These are phyloP conservation scores for Diaporthe amygdali DNA, from an alignment of 2,329 filamentous ascomycete genomes.

Conservation along the genomic window DNA sequence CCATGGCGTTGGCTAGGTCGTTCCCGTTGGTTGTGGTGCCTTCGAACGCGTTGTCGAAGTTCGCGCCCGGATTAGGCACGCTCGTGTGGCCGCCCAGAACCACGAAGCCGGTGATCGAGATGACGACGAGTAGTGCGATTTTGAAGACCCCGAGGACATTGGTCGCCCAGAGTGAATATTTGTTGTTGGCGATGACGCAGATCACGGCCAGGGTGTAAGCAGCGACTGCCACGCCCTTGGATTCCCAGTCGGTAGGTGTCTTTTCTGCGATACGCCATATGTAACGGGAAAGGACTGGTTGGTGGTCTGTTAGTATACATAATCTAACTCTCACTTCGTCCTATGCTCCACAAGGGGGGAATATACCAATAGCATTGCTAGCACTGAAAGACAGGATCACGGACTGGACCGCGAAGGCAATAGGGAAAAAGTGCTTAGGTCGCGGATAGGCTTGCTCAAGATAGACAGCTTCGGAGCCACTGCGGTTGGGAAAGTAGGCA, in stretches of 20 bases:
- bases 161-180: neutral
- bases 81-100: slow-evolving; percentile 1
- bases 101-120: slow-evolving; percentile 6
- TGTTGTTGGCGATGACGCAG: slow-evolving; percentile 11
- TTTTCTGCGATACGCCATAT: neutral
- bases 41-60: slow-evolving; percentile 2
- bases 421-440: slow-evolving; percentile 61
- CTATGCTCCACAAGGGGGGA: neutral
- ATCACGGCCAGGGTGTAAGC: slow-evolving; percentile 6
- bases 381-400: slow-evolving; percentile 63
- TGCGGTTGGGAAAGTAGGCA: slow-evolving; percentile 50
- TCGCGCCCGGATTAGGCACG: neutral
- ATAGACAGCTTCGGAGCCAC: slow-evolving; percentile 62
- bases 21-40: slow-evolving; percentile 23
- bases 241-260: slow-evolving; percentile 1
- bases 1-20: slow-evolving; percentile 45
- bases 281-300: neutral
- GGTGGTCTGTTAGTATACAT: neutral
- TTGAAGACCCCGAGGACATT: slow-evolving; percentile 5
- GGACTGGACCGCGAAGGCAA: slow-evolving; percentile 58
- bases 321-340: too few relatives aligned
- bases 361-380: slow-evolving; percentile 57
- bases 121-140: neutral
- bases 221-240: slow-evolving; percentile 9
- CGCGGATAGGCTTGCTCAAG: slow-evolving; percentile 63